A percentile compares a stretch with the other conserved stretches of the same genome.
These are phyloP conservation scores for Rhizodiscina lignyota DNA, from an alignment of 495 filamentous ascomycete species.

Conservation along the genomic window DNA sequence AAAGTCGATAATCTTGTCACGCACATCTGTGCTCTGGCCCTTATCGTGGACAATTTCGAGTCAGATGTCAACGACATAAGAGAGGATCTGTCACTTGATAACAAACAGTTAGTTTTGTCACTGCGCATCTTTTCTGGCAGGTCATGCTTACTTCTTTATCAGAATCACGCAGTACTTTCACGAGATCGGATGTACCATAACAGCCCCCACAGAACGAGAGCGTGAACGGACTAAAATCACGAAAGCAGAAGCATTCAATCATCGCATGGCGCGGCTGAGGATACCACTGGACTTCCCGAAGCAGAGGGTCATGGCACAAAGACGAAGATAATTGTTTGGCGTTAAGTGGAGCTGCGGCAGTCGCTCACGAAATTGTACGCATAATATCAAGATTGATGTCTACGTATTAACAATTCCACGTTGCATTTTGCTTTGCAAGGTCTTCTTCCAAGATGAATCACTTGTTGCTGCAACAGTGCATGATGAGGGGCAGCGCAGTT, in stretches of 20 bases:
- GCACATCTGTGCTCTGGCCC: constrained; percentile 28
- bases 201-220: constrained; percentile 30
- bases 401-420: too few species aligned
- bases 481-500: too few species aligned
- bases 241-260: constrained; percentile 41
- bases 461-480: too few species aligned
- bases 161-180: constrained; percentile 50
- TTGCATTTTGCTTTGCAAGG: too few species aligned
- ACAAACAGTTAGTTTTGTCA: constrained; percentile 26
- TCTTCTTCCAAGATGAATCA: too few species aligned
- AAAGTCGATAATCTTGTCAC: constrained; percentile 24
- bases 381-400: too few species aligned
- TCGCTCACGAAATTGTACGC: too few species aligned
- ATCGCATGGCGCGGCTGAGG: constrained; percentile 50
- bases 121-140: neutral
- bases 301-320: constrained; percentile 26
- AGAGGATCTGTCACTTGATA: constrained; percentile 63
- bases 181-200: constrained; percentile 62
- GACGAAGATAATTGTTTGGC: constrained; percentile 18
- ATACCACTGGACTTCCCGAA: constrained; percentile 76
- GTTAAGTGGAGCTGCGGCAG: neutral
- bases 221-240: constrained; percentile 29
- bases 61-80: constrained; percentile 61
- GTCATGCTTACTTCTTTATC: neutral
- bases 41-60: constrained; percentile 56